phyloP scores from a whole-genome alignment of 345 rosid genomes.

The Gossypium australe region DNA sequence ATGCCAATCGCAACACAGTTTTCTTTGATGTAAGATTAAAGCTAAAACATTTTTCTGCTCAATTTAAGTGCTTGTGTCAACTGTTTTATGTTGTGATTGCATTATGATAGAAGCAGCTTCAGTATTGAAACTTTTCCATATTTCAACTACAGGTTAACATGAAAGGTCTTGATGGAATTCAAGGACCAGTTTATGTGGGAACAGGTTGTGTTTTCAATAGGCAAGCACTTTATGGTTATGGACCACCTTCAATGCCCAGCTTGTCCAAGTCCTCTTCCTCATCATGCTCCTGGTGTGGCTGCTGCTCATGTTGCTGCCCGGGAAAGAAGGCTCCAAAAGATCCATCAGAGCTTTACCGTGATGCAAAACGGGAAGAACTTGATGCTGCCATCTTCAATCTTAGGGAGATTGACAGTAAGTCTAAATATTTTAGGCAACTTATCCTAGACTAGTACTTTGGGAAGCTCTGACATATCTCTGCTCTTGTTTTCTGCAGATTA shows the following conservation, averaged over 20 bases:
- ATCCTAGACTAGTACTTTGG: background rate
- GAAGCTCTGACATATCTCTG: background rate
- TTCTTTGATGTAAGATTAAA: constrained; percentile 80
- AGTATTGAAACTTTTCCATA: constrained; percentile 14
- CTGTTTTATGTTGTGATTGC: no score
- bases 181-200: constrained; percentile 96
- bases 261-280: constrained; percentile 62
- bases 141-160: constrained; percentile 63
- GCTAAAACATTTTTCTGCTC: constrained; percentile 9
- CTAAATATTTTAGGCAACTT: background rate
- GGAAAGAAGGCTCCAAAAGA: constrained; percentile 63
- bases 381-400: constrained; percentile 93
- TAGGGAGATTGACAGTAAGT: constrained; percentile 71
- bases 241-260: constrained; percentile 74
- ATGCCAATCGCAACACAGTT: constrained; percentile 90
- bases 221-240: constrained; percentile 92
- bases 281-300: constrained; percentile 47
- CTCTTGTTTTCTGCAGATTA: constrained; percentile 48
- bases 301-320: constrained; percentile 67
- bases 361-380: constrained; percentile 81
- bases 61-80: background rate
- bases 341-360: constrained; percentile 64
- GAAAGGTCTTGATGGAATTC: constrained; percentile 96
- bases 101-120: constrained; percentile 1
- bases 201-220: constrained; percentile 90